Evolutionary conservation across 441 rosid genomes (phyloP), one percentile per base, ranked within the genome.

Genomic region (Rhodomyrtus psidioides): DNA sequence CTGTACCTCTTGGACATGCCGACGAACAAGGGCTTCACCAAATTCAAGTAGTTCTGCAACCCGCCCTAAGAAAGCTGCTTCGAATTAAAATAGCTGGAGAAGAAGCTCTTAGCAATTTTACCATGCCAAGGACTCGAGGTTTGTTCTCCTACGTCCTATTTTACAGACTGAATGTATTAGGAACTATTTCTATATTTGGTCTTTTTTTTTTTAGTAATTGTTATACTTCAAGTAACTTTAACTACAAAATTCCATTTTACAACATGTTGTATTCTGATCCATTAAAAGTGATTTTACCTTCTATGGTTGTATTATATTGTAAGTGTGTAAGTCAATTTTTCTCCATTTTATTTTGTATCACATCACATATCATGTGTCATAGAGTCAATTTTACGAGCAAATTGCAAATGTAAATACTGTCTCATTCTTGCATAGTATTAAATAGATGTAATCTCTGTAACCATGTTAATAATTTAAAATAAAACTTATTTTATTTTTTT

Each of bases 21-120:
- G 2, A 86, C 83, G 88, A 91, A 92, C 34, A 92, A 82, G n/a
- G 95, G 92, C 84, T 91, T 94, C 21, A 94, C 90, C 17, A 89
- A 88, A 83, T 90, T 91, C 79, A 93, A 83, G 89, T 90, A 93
- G 83, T 89, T 92, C 39, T 85, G 90, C 0, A 93, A 86, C 83
- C 88, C 75, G 57, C 88, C 91, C 81, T 82, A 88, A 2, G 93
- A 89, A 2, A 88, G 88, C 88, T 88, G 39, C 83, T 75, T 92
- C 24, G 91, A 88, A 23, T 42, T 62, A 6, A 89, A 85, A 14
- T 87, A 82, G 1, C 83, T 83, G 1, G 84, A 84, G 12, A 44
- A 39, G 10, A 90, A 85, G 24, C 84, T 90, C 16, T 89, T 88
- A 23, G 86, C 65, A 86, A 81, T 82, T n/a, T 83, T 83, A 14